Percentiles rank a stretch among this genome's conserved stretches.
These are phyloP conservation scores for Aspergillus quadrilineatus DNA, from an alignment of 2,329 filamentous ascomycete genomes.

Conservation along the genomic window DNA sequence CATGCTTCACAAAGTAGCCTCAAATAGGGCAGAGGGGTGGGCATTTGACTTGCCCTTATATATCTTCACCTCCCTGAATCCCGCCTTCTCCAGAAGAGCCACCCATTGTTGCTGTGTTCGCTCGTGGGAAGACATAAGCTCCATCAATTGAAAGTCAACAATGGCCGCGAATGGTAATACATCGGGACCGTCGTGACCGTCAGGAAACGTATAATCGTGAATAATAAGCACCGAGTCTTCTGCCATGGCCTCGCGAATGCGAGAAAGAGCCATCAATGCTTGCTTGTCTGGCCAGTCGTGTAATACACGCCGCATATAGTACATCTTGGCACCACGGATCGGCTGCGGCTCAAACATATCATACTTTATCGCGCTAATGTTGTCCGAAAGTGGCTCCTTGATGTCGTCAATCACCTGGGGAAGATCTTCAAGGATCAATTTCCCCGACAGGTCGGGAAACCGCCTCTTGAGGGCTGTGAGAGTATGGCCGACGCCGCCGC, in stretches of 20 bases:
- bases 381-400: slow-evolving; percentile 13
- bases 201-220: slow-evolving; percentile 28
- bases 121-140: slow-evolving; percentile 20
- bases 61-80: slow-evolving; percentile 14
- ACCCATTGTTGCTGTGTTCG: slow-evolving; percentile 25
- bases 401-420: slow-evolving; percentile 32
- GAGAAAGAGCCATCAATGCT: slow-evolving; percentile 16
- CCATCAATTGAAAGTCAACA: slow-evolving; percentile 25
- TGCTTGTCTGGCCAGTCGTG: slow-evolving; percentile 31
- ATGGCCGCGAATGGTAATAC: slow-evolving; percentile 9
- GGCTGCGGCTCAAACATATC: slow-evolving; percentile 25
- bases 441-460: slow-evolving; percentile 28
- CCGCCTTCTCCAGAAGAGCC: slow-evolving; percentile 19
- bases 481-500: slow-evolving; percentile 39
- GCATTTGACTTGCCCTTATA: neutral
- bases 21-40: slow-evolving; percentile 3
- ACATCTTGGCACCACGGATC: slow-evolving; percentile 24
- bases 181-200: neutral
- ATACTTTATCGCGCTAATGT: slow-evolving; percentile 12
- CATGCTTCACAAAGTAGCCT: neutral
- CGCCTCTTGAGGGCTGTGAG: slow-evolving; percentile 26
- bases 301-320: slow-evolving; percentile 28
- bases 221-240: slow-evolving; percentile 28
- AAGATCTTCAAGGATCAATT: slow-evolving; percentile 39
- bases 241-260: slow-evolving; percentile 24